These are phyloP conservation scores for Brassica hybrid DNA, from an alignment of 441 rosid genomes.

Conservation along the genomic window DNA sequence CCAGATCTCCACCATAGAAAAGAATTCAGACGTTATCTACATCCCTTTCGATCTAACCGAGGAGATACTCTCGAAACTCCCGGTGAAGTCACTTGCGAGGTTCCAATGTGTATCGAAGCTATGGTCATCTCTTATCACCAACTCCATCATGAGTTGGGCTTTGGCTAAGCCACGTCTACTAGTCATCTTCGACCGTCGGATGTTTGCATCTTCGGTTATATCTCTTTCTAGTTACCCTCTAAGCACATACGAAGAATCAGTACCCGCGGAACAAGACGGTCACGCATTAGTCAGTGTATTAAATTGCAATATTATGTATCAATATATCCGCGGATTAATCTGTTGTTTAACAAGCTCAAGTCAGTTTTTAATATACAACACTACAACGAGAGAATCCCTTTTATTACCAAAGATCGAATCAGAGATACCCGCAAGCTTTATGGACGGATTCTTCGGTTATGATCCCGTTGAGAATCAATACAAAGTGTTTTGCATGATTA, in stretches of 20 bases:
- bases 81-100: neutral
- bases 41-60: neutral
- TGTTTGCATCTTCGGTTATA: neutral
- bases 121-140: conserved; percentile 2
- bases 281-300: neutral
- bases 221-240: neutral
- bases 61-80: neutral
- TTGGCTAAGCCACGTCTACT: neutral
- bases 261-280: neutral
- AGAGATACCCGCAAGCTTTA: neutral
- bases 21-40: neutral
- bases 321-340: neutral
- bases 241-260: neutral
- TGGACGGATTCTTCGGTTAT: neutral
- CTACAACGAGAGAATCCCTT: neutral
- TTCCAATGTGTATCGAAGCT: neutral
- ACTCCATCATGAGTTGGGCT: neutral
- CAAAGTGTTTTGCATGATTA: neutral
- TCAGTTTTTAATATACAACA: neutral
- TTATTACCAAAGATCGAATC: neutral
- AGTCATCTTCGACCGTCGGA: neutral
- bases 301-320: neutral
- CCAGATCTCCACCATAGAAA: neutral
- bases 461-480: neutral
- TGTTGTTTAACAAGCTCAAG: neutral